These are phyloP conservation scores for Quercus lobata DNA, from an alignment of 331 rosid genomes.

Conservation along the genomic window DNA sequence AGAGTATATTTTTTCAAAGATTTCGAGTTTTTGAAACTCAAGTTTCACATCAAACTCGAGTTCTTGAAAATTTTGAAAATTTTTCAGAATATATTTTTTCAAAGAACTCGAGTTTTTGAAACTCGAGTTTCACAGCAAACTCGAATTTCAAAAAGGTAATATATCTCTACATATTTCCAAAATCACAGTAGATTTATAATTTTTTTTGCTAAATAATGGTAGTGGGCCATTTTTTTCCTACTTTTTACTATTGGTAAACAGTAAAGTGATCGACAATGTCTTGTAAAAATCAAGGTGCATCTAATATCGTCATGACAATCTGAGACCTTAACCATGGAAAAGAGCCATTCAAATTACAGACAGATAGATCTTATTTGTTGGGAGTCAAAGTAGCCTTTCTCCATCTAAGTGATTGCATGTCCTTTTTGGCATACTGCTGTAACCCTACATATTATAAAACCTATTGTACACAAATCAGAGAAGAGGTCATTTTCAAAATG, in stretches of 20 bases:
- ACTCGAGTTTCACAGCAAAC: rapidly evolving
- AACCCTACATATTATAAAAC: background rate
- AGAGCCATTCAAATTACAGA: background rate
- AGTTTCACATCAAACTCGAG: too few species aligned
- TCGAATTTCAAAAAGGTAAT: rapidly evolving
- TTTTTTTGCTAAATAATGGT: too few species aligned
- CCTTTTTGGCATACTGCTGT: background rate
- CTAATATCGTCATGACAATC: background rate
- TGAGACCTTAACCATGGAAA: background rate
- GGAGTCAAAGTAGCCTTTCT: background rate
- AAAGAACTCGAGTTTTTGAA: too few species aligned
- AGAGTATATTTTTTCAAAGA: too few species aligned
- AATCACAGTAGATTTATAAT: rapidly evolving
- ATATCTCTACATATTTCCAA: too few species aligned
- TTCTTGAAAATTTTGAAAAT: too few species aligned
- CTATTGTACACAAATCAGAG: background rate
- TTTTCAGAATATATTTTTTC: too few species aligned
- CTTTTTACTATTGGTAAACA: too few species aligned
- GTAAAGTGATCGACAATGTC: too few species aligned
- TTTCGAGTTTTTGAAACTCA: rapidly evolving
- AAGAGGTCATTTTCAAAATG: background rate
- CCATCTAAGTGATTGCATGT: background rate
- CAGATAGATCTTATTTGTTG: background rate
- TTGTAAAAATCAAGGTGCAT: background rate
- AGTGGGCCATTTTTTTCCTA: too few species aligned